Base-by-base conservation (phyloP, 2,329 filamentous ascomycete species). In the Exophiala spinifera region DNA sequence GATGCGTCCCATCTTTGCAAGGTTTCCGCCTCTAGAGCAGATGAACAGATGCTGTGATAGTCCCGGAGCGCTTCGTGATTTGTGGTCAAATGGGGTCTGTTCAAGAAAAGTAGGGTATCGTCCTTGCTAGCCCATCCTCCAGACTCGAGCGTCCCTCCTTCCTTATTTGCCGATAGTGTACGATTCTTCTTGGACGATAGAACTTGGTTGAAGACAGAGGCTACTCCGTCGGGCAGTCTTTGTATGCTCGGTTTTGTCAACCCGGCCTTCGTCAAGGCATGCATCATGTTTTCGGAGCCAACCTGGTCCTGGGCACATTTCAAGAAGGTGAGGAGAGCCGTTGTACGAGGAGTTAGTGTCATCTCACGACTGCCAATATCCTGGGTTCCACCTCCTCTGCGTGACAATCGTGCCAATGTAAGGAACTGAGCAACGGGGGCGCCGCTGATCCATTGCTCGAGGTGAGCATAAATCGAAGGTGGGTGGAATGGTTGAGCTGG, bases 171-270 rank as follows among this genome's bases (percentile, higher is more conserved):
- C 28, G 45, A 21, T 20, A 37, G 25, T 4, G 46, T 43, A 21
- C 43, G 25, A 34, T 51, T 36, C 6, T 49, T 34, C 51, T 45
- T 57, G n/a, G 55, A 55, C 15, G 86, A 82, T 37, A 97, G 90
- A 4, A 87, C 85, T 72, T 97, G 91, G 66, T 87, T 86, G 13
- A 97, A 76, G 0, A 89, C 87, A 1, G 86, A 82, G 50, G 88
- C 80, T n/a, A 96, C 78, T 21, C 89, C 85, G 69, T 95, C 90
- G 1, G 94, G 92, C 1, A 97, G 75, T 0, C 88, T 91, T 59
- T 95, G 89, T 14, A 97, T 91, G 74, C 20, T 80, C 76, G 8
- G 66, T 63, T 19, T 69, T 70, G 45, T 53, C 4, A 73, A 71
- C 5, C 80, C 84, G 44, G 96, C 82, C 0, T 86, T 85, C 57